Base-by-base conservation (phyloP, 805 yeast species). In the Candida insectorum region DNA sequence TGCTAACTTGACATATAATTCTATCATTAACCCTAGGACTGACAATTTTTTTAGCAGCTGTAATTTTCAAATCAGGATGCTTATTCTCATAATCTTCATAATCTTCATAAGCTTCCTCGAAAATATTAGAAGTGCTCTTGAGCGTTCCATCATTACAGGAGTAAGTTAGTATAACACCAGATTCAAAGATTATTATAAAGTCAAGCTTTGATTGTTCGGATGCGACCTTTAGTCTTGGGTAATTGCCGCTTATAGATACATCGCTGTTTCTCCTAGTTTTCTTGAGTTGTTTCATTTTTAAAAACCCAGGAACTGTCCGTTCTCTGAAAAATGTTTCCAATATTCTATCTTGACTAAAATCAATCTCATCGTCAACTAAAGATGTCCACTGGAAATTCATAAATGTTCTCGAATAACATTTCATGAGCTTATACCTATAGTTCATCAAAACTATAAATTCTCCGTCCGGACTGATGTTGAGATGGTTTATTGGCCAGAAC, bases 21-120 rank as follows among this genome's bases (percentile, higher is more conserved):
- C 89, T 65, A 51, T 85, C 93, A 47, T 77, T 80, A 16, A 85
- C 80, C 51, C 93, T 68, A 4, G 94, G 86, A 0, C 94, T 80
- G 2, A 71, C 52, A 8, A 86, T 52, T 39, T 73, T 73, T 32
- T 71, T 72, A 35, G 81, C 79, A 16, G 36, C 40, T 23, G 20
- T 11, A 10, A 11, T 13, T 11, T 8, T 17, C 16, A 10, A 14
- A 8, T 11, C 23, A 20, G 23, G 23, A 11, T 6, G 7, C 23
- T 14, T 11, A n/a, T 14, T 8, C 4, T 26, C 29, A 3, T 10
- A n/a, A 7, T 15, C 18, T 8, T 20, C 27, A n/a, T 22, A 10
- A 6, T 26, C 31, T 17, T 36, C 47, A 28, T 43, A 40, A n/a
- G 37, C 5, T 17, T 49, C 39, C 5, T 41, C 43, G 8, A 58